phyloP scores from a whole-genome alignment of 2,329 filamentous ascomycete species.

The Paraphaeosphaeria sporulosa region DNA sequence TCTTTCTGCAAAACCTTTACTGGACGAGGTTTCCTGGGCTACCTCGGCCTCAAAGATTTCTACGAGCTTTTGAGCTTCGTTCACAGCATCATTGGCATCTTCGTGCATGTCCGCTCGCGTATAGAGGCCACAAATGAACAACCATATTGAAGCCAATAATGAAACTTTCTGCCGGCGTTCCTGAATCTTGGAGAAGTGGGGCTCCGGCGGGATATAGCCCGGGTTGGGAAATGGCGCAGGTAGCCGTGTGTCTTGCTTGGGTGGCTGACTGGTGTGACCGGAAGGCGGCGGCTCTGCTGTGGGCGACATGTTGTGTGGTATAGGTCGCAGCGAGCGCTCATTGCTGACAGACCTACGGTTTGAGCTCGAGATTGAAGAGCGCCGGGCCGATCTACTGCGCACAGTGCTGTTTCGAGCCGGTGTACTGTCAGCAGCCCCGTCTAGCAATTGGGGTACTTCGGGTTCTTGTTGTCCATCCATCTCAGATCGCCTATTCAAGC shows the following conservation, averaged over 20 bases:
- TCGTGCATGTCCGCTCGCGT: conserved; percentile 80
- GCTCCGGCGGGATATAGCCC: conserved; percentile 48
- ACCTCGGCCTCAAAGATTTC: conserved; percentile 73
- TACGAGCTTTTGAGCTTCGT: conserved; percentile 82
- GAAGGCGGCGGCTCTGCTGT: conserved; percentile 45
- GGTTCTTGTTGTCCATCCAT: conserved; percentile 27
- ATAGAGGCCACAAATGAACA: conserved; percentile 89
- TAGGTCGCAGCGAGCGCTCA: conserved; percentile 48
- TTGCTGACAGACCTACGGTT: conserved; percentile 36
- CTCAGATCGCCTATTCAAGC: conserved; percentile 40
- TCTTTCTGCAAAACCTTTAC: conserved; percentile 67
- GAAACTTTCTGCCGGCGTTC: conserved; percentile 64
- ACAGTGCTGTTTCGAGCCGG: conserved; percentile 21
- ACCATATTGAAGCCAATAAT: conserved; percentile 81
- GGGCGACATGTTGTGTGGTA: conserved; percentile 51
- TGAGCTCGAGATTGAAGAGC: conserved; percentile 30
- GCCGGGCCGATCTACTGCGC: conserved; percentile 27
- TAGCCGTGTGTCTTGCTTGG: conserved; percentile 53
- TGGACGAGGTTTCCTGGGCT: conserved; percentile 67
- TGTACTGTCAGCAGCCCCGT: conserved; percentile 27
- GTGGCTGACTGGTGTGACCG: conserved; percentile 51
- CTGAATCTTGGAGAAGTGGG: conserved; percentile 59
- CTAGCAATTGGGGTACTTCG: conserved; percentile 37
- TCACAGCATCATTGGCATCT: conserved; percentile 79
- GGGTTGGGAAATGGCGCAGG: conserved; percentile 50